These are phyloP conservation scores for Aleurites moluccanus DNA, from an alignment of 441 rosid genomes.

Conservation along the genomic window DNA sequence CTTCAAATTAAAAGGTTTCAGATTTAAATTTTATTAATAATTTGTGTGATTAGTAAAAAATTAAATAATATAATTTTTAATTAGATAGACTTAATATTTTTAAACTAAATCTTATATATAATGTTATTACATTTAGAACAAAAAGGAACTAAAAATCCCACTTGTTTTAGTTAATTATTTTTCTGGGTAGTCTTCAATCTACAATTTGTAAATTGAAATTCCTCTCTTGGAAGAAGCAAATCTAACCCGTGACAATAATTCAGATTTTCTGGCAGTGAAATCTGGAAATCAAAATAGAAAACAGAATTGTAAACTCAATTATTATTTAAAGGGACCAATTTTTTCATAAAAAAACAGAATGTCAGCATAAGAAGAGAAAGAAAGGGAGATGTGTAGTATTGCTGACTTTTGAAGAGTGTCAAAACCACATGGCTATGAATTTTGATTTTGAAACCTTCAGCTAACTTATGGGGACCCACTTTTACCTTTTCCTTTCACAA, in stretches of 20 bases:
- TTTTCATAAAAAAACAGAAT: conserved; percentile 9
- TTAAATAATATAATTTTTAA: neutral
- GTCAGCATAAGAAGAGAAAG: conserved; percentile 23
- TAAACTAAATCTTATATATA: no score
- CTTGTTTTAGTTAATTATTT: neutral
- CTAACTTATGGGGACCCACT: conserved; percentile 11
- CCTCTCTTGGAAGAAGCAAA: neutral
- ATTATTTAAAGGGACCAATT: neutral
- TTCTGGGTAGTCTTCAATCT: neutral
- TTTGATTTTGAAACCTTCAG: conserved; percentile 7
- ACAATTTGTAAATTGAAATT: neutral
- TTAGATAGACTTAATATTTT: neutral
- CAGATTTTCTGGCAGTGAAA: conserved; percentile 26
- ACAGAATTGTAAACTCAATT: neutral
- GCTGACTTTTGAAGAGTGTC: conserved; percentile 28
- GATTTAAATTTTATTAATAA: no score
- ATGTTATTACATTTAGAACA: neutral
- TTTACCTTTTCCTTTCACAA: neutral
- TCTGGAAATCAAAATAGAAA: conserved; percentile 2
- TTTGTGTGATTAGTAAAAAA: neutral
- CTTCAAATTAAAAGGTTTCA: no score
- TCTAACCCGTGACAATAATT: conserved; percentile 26
- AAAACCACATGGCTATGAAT: conserved; percentile 15
- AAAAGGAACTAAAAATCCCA: neutral
- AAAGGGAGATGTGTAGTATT: neutral